Percentiles rank a stretch among this genome's conserved stretches.
Conservation (phyloP, 352 stramenopile species). For the Plasmopara muralis region DNA sequence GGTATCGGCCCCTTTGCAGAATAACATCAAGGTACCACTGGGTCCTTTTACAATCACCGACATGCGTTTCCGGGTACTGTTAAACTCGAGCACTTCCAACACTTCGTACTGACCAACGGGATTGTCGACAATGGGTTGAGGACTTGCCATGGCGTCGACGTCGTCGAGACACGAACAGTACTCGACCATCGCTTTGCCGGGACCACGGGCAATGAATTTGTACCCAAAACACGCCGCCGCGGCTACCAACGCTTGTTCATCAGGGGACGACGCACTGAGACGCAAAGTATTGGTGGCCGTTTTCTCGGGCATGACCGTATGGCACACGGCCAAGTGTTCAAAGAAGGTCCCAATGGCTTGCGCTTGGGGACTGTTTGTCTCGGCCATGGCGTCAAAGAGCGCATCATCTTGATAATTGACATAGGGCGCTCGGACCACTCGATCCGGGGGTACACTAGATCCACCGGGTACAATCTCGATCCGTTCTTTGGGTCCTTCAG, state of each 20-base stretch:
- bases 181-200: constrained; percentile 71
- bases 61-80: constrained; percentile 94
- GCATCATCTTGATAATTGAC: constrained; percentile 85
- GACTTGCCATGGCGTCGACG: constrained; percentile 21
- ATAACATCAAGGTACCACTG: constrained; percentile 49
- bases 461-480: constrained; percentile 17
- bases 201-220: constrained; percentile 62
- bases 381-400: constrained; percentile 52
- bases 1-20: constrained; percentile 87
- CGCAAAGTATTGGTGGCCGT: constrained; percentile 77
- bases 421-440: constrained; percentile 64
- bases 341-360: constrained; percentile 68
- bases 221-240: constrained; percentile 79
- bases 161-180: constrained; percentile 54
- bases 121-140: constrained; percentile 30
- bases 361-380: constrained; percentile 38
- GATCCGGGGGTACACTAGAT: constrained; percentile 31
- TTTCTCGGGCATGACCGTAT: constrained; percentile 97
- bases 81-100: constrained; percentile 91
- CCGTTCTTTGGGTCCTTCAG: constrained; percentile 25
- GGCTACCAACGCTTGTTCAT: constrained; percentile 86
- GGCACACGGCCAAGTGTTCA: constrained; percentile 86
- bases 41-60: constrained; percentile 81
- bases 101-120: constrained; percentile 66
- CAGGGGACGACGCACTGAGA: constrained; percentile 88